Evolutionary conservation across 75 land plant species (phyloP), one percentile per base, ranked within the genome.

Genomic region (Azolla pinnata): DNA sequence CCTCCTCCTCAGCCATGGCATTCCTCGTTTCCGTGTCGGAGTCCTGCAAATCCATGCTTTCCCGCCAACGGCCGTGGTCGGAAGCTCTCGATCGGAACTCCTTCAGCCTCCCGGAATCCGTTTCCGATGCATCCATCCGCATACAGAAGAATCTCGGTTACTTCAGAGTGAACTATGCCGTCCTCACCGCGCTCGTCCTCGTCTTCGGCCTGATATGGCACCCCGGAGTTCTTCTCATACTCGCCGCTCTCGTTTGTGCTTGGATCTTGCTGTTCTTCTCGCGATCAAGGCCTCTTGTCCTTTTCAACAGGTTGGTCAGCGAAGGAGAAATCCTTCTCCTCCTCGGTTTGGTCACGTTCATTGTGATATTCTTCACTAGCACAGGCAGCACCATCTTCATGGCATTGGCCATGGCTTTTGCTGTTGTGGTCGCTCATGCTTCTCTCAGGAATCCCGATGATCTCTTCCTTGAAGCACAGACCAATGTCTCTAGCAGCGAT

Each of bases 391-490:
- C 55, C 29, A 26, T 73, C 1, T 29, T 67, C 19, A 47, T 65
- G 8, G 45, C 73, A 24, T 35, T 62, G 56, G 20, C 53, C 26
- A 62, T 73, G 23, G 73, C 75, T 0, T 65, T 31, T 4, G 65
- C 45, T 16, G 33, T 64, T 24, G 42, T 62, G 31, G 42, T 47
- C 18, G 60, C 46, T 27, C 75, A 73, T 61, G 75, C 72, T 1
- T 72, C 71, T 42, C 68, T 61, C 38, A 63, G 75, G 33, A 65
- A 53, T 56, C 75, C 75, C 0, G 70, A 73, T 56, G 75, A 73
- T 57, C 72, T 73, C 7, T 73, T 73, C 66, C 60, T 68, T 25
- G 76, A 73, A 27, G 76, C n/a, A n/a, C n/a, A n/a, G n/a, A n/a
- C n/a, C n/a, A n/a, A n/a, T n/a, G n/a, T n/a, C n/a, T n/a, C n/a